Evolutionary conservation across 2,329 filamentous ascomycete species (phyloP), one percentile per base, ranked within the genome.

Genomic region (Pleomassaria siparia): DNA sequence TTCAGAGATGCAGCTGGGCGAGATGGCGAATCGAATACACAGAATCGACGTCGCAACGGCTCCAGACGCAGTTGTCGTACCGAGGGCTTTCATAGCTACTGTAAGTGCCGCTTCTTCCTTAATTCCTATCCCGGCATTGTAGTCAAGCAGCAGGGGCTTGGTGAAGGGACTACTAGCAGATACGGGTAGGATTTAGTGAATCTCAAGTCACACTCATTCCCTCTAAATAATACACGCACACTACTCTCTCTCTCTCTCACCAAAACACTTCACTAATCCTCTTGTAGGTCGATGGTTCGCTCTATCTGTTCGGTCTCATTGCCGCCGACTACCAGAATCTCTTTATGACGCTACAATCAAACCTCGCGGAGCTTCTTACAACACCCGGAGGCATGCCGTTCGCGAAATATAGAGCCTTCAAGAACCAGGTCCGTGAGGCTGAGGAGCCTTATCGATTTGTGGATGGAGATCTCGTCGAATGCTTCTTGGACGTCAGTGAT

Each of bases 11-110:
- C 84, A 87, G 36, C 77, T 99, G 9, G 91, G 94, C 1, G 92
- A 99, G 69, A 90, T 94, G 81, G 89, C 97, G 46, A 99, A 99
- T 65, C 82, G 84, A 25, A 95, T 97, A 46, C 82, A 86, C 18
- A 82, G 82, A 22, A 82, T 97, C 15, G 78, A 86, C 44, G 83
- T 95, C 9, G 78, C 83, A 22, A 76, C 83, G 2, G 79, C 79
- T 15, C 74, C 83, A 2, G 84, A 79, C 54, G 84, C 88, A 8
- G 76, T 86, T 21, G 84, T 96, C 7, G 75, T 86, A 7, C 92
- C 94, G 0, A 84, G 83, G 62, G 94, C 94, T 16, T 96, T 97
- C 66, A 73, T 97, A 43, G 91, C 83, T 49, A 97, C 94, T 44
- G 91, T 92, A 80, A 74, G 87, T 59, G 20, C 4, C n/a, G 7